Conservation (phyloP, 2,329 filamentous ascomycete species). For the Pseudofabraea citricarpa region DNA sequence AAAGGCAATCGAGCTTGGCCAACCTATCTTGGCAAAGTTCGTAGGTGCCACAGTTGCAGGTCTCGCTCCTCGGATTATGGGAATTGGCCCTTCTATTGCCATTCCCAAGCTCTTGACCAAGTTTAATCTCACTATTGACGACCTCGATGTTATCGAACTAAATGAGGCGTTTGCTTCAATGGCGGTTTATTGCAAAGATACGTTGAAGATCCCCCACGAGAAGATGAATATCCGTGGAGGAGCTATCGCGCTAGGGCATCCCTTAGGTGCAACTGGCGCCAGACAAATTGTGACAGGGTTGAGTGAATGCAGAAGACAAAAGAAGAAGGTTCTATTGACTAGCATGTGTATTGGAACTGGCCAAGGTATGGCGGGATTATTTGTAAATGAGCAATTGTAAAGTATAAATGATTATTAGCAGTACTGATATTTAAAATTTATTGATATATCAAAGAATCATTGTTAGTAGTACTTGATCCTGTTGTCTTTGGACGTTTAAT, state of each 20-base stretch:
- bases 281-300: conserved; percentile 85
- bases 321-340: conserved; percentile 87
- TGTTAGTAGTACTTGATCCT: too few species aligned
- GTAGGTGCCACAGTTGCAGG: conserved; percentile 88
- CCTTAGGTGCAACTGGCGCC: conserved; percentile 72
- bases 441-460: too few species aligned
- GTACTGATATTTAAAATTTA: too few species aligned
- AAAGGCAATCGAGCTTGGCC: conserved; percentile 77
- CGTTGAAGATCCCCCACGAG: conserved; percentile 62
- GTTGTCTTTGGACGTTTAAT: too few species aligned
- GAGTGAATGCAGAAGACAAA: conserved; percentile 75
- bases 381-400: conserved; percentile 52
- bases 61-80: conserved; percentile 92
- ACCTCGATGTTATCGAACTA: conserved; percentile 86
- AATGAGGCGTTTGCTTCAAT: conserved; percentile 98
- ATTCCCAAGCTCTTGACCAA: conserved; percentile 80
- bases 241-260: conserved; percentile 79
- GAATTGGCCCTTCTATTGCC: conserved; percentile 73
- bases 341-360: conserved; percentile 81
- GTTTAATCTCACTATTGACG: conserved; percentile 71
- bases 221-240: conserved; percentile 82
- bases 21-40: conserved; percentile 93
- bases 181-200: conserved; percentile 87
- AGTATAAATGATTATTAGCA: too few species aligned
- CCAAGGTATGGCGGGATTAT: conserved; percentile 64